Evolutionary conservation across 2,329 filamentous ascomycete genomes (phyloP).

Genomic region (Sarocladiaceae sp.): DNA sequence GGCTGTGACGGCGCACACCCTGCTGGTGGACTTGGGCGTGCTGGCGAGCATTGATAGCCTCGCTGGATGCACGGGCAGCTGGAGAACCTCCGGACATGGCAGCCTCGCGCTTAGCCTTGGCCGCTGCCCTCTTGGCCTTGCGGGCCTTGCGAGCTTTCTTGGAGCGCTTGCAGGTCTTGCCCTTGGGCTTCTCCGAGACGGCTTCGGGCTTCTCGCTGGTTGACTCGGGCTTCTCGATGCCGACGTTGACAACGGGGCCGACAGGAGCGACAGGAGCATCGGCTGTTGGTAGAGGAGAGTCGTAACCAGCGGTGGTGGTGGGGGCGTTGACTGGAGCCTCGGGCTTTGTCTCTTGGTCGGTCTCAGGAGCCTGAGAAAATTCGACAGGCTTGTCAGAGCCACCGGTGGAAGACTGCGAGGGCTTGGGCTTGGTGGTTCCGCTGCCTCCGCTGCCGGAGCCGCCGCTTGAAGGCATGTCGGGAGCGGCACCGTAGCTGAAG

Average conservation of each 20-base stretch:
- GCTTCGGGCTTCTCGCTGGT: background rate
- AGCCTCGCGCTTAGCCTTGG: background rate
- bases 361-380: background rate
- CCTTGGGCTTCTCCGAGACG: background rate
- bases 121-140: conserved; percentile 4
- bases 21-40: conserved; percentile 4
- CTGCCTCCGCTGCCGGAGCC: background rate
- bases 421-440: background rate
- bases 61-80: background rate
- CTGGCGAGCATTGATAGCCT: background rate
- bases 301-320: background rate
- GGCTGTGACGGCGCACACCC: background rate
- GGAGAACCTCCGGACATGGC: background rate
- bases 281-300: background rate
- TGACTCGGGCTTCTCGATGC: background rate
- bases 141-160: background rate
- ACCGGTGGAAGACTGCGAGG: too few relatives aligned
- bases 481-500: conserved; percentile 39
- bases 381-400: background rate
- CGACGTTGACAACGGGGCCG: background rate
- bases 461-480: background rate
- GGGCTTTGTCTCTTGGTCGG: background rate
- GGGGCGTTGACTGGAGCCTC: background rate
- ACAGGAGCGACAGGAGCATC: background rate
- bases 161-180: conserved; percentile 5